These are phyloP conservation scores for Aciculosporium take DNA, from an alignment of 2,329 filamentous ascomycete species.

Conservation along the genomic window DNA sequence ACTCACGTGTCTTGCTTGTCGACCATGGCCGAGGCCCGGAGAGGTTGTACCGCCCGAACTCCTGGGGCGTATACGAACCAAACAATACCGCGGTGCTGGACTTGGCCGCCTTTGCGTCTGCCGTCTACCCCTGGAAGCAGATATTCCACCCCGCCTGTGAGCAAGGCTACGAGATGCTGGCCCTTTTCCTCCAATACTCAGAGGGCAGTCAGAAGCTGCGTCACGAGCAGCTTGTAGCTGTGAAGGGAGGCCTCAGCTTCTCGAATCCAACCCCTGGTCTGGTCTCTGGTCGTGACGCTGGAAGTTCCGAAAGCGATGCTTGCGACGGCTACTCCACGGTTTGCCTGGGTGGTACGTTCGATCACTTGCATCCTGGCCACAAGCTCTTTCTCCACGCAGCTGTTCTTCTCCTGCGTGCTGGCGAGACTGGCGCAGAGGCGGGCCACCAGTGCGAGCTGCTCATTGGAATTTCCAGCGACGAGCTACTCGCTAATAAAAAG, in stretches of 20 bases:
- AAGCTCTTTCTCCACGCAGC: conserved; percentile 91
- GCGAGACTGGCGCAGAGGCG: background rate
- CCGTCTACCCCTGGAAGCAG: conserved; percentile 44
- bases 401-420: conserved; percentile 39
- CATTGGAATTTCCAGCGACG: conserved; percentile 79
- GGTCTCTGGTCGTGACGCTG: background rate
- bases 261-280: conserved; percentile 5
- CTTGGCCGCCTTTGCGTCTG: conserved; percentile 36
- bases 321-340: conserved; percentile 28
- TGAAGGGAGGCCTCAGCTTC: conserved; percentile 39
- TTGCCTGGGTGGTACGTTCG: conserved; percentile 85
- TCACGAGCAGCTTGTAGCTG: conserved; percentile 34
- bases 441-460: conserved; percentile 43
- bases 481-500: conserved; percentile 78
- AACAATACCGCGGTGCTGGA: conserved; percentile 35
- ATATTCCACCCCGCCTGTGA: conserved; percentile 56
- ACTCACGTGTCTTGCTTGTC: conserved; percentile 60
- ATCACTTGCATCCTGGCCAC: conserved; percentile 88
- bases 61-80: conserved; percentile 22
- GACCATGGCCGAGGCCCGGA: conserved; percentile 34
- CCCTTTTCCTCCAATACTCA: conserved; percentile 31
- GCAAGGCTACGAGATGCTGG: conserved; percentile 43
- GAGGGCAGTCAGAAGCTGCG: conserved; percentile 32
- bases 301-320: background rate
- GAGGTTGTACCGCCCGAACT: conserved; percentile 18